Base-by-base conservation (phyloP, 140 eudicot genomes). In the Stevia rebaudiana region DNA sequence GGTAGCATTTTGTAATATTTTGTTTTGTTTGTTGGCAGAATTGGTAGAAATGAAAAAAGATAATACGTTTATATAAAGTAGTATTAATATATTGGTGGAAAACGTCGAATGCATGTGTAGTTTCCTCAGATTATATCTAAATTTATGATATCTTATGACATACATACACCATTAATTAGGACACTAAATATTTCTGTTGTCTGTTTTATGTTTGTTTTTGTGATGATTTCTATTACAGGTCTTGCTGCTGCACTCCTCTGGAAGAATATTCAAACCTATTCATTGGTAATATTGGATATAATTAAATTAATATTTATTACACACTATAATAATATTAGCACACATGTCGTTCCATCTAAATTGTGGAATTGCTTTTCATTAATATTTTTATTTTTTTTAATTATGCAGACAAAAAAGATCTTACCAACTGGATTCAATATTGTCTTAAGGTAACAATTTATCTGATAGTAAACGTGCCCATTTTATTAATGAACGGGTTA, bases 211-310 rank as follows among this genome's bases (percentile, higher is more conserved):
- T 46, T 46, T 16, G 4, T 44, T 64, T 49, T 19, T 65, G 36
- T 36, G 56, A 47, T 37, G 16, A 19, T 61, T 78, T 36, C 69
- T 37, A 13, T 22, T 64, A 73, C 95, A 90, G 94, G 80, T 36
- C 84, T 90, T 11, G 74, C 88, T 6, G 86, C 78, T n/a, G 67
- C 78, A 48, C 81, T 90, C 18, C 80, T 85, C 10, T 80, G 84
- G 92, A 90, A 84, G 86, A 86, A 76, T 68, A 44, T 80, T 37
- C 81, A 82, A 73, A 69, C 86, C 25, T 90, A 82, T 77, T 67
- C 90, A 61, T 10, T 82, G 97, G 97, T 90, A 81, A 1, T 28
- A 28, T 28, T 28, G 2, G 4, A 28, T 28, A n/a, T n/a, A n/a
- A n/a, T n/a, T n/a, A n/a, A n/a, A n/a, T n/a, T n/a, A n/a, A n/a